These are phyloP conservation scores for Sugiyamaella xylanicola DNA, from an alignment of 1,139 yeast genomes.

Conservation along the genomic window DNA sequence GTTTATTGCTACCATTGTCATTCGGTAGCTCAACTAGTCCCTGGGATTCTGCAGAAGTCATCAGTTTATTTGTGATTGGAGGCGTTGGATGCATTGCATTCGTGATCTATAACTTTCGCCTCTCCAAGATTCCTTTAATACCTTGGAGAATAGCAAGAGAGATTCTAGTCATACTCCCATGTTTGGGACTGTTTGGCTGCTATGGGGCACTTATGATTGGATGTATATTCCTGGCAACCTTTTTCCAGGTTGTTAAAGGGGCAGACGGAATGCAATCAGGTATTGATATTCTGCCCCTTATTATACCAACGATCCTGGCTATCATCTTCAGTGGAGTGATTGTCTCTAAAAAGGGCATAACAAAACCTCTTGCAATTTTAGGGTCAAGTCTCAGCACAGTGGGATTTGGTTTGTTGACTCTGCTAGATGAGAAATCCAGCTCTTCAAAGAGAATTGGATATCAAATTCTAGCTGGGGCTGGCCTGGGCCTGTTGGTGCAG, in stretches of 20 bases:
- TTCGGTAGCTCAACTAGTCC: constrained; percentile 52
- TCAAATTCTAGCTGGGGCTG: constrained; percentile 55
- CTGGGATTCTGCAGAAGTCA: constrained; percentile 61
- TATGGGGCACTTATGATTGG: constrained; percentile 51
- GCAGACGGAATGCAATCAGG: constrained; percentile 57
- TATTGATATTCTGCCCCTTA: constrained; percentile 55
- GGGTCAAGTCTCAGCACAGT: constrained; percentile 51
- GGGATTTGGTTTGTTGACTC: constrained; percentile 56
- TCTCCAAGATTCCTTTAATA: constrained; percentile 52
- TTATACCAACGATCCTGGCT: constrained; percentile 54
- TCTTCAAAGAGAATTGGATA: constrained; percentile 49
- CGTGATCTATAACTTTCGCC: constrained; percentile 51
- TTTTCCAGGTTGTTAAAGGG: constrained; percentile 53
- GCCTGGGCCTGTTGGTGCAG: constrained; percentile 58
- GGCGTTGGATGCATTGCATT: constrained; percentile 49
- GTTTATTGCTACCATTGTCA: constrained; percentile 53
- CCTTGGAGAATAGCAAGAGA: constrained; percentile 45
- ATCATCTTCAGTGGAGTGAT: constrained; percentile 51
- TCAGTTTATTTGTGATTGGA: constrained; percentile 58
- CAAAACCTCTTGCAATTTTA: constrained; percentile 53
- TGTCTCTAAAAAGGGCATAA: constrained; percentile 50
- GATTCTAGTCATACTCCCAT: constrained; percentile 46
- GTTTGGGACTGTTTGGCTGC: constrained; percentile 45
- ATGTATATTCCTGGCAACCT: constrained; percentile 53
- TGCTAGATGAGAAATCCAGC: constrained; percentile 38